Evolutionary conservation across 768 basidiomycete species (phyloP), one percentile per base, ranked within the genome.

Genomic region (Heimioporus sp.): DNA sequence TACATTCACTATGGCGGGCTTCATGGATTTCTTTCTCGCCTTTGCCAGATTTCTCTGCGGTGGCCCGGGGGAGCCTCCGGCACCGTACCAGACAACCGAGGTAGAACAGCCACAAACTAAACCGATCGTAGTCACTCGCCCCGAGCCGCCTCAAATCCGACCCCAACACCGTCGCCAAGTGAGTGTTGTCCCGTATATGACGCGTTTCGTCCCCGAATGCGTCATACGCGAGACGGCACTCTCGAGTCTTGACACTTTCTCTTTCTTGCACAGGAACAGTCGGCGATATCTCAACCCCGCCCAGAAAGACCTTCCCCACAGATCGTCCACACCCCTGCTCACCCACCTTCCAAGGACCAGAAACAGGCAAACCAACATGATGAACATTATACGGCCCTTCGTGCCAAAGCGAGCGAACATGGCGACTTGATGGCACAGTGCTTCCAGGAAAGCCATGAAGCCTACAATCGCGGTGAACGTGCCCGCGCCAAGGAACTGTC

Each of bases 401-500:
- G 96, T 19, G 81, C 82, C 49, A 77, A 80, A 52, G 96, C 96
- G 2, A 86, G 83, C 49, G 76, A 80, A 46, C 88, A 90, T 58
- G 92, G 91, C 2, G 89, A 93, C 61, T 60, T 76, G 63, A 94
- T 93, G 91, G 83, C 79, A 9, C 74, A 69, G 40, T 78, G 74
- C 53, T 91, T 90, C 63, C 77, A 85, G 52, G 73, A 83, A 60
- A 86, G 88, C 57, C 87, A 90, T 61, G 74, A 82, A 53, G 91
- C 92, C 0, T 96, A 93, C 63, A 67, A 73, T 41, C 72, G 74
- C 1, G 81, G 87, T 3, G 83, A 97, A 57, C 85, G 90, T 12
- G 90, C 83, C 0, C 71, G 72, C 31, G 95, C 95, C 19, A 94
- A 98, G 69, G 76, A 87, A 45, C 76, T 97, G 20, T 90, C 86